A percentile compares a stretch with the other conserved stretches of the same genome.
Evolutionary conservation across 768 basidiomycete species (phyloP).

Genomic region (Lactarius sanguifluus): DNA sequence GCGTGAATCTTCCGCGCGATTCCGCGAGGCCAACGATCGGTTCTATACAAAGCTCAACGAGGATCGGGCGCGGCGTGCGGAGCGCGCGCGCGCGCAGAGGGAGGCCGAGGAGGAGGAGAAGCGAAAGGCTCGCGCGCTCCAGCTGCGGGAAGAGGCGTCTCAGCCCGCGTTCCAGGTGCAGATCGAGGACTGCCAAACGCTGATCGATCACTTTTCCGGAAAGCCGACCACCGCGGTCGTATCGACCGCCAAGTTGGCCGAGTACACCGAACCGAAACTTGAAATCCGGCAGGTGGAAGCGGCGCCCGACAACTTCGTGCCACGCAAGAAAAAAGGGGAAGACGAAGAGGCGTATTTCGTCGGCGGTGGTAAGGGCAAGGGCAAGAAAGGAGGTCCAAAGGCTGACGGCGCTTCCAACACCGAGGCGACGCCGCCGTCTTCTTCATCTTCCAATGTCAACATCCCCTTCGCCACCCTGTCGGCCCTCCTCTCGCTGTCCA

Average conservation of each 20-base stretch:
- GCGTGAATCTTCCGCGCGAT: constrained; percentile 66
- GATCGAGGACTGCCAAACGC: constrained; percentile 95
- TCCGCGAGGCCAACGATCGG: constrained; percentile 80
- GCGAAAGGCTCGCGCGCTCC: constrained; percentile 74
- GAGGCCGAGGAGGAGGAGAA: constrained; percentile 76
- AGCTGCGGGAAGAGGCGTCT: constrained; percentile 87
- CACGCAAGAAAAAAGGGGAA: constrained; percentile 90
- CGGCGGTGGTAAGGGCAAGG: constrained; percentile 56
- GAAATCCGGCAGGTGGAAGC: constrained; percentile 84
- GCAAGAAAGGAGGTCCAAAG: constrained; percentile 53
- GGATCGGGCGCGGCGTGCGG: constrained; percentile 81
- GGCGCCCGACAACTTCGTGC: constrained; percentile 64
- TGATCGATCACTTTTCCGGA: constrained; percentile 81
- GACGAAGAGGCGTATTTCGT: constrained; percentile 82
- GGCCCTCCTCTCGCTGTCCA: constrained; percentile 84
- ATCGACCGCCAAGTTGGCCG: constrained; percentile 39
- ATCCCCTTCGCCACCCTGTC: constrained; percentile 83
- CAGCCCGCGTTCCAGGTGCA: constrained; percentile 87
- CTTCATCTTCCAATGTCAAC: constrained; percentile 50
- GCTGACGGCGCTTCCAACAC: constrained; percentile 32
- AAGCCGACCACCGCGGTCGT: constrained; percentile 53
- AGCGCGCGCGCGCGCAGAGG: constrained; percentile 70
- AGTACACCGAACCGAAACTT: constrained; percentile 72
- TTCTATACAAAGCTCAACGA: constrained; percentile 86
- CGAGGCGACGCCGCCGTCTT: constrained; percentile 42